Conservation (phyloP, 208 protist genomes). For the Leishmania amazonensis region DNA sequence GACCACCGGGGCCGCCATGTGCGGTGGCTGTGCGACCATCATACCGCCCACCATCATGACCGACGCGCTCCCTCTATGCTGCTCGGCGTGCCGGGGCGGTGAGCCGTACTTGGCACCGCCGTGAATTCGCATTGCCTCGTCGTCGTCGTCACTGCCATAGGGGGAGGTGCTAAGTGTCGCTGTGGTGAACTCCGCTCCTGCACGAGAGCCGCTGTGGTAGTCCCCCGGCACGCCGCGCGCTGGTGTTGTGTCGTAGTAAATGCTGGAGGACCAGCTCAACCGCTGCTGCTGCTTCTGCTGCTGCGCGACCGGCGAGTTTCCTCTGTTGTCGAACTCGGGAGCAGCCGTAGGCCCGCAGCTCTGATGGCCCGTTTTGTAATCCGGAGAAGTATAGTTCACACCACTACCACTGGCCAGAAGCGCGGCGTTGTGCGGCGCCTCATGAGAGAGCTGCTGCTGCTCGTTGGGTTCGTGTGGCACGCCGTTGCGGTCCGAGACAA, state of each 20-base stretch:
- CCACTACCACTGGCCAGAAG: not conserved
- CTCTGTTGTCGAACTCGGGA: not conserved
- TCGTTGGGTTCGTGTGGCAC: slow-evolving; percentile 4
- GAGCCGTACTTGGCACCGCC: not conserved
- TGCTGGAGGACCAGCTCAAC: not conserved
- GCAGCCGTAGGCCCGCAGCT: not conserved
- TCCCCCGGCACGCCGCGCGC: not conserved
- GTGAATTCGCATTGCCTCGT: not conserved
- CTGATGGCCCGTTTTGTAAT: not conserved
- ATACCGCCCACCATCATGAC: not conserved
- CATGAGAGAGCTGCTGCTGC: not conserved
- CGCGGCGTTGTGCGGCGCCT: not conserved
- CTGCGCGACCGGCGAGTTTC: not conserved
- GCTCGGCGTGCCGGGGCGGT: not conserved
- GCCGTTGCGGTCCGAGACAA: slow-evolving; percentile 23
- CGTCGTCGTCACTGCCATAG: not conserved
- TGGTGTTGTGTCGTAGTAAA: not conserved
- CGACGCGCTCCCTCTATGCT: not conserved
- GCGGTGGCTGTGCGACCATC: not conserved
- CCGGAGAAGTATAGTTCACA: not conserved
- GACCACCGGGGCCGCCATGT: not conserved
- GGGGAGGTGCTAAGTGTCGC: not conserved
- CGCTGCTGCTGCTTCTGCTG: not conserved
- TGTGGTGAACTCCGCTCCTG: not conserved
- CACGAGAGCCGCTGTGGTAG: not conserved